Base-by-base conservation (phyloP, 345 rosid species). In the Fremontodendron californicum region DNA sequence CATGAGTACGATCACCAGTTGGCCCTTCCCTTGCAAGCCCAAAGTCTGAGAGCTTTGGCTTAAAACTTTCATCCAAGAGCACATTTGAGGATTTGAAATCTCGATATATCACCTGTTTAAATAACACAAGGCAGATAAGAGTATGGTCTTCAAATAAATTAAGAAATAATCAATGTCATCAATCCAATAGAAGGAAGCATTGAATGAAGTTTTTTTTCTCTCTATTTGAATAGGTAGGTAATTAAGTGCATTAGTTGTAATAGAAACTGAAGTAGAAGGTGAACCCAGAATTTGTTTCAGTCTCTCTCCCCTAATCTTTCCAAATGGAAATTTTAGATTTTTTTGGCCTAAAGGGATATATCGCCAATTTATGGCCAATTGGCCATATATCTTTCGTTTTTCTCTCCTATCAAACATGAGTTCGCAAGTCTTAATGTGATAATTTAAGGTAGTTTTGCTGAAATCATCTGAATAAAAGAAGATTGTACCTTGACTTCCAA, bases 11-110 rank as follows among this genome's bases (percentile, higher is more conserved):
- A 62, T 92, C 89, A 21, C 89, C 99, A 7, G 80, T 77, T 0
- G 99, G 99, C 67, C 99, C 99, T 86, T 92, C 99, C 84, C 98
- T 88, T 27, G 99, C 98, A 77, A 96, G 91, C 55, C 99, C 99
- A 49, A 96, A 96, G 79, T 96, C 99, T 1, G 99, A 96, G 75
- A 96, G 85, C 81, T 96, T 93, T 5, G 96, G 84, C 66, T 79
- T 83, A 13, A 91, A 90, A 33, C 82, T 81, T 62, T 83, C 84
- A 9, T 93, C 92, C 84, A 96, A 77, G 21, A 96, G 94, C 80
- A 96, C 96, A 61, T 96, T 96, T 19, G 99, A 89, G 73, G 93
- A 70, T 77, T 96, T 96, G 82, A 93, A 93, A 80, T 96, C 99
- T 71, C 99, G 88, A 78, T 89, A 96, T 84, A 96, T 96, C 33